Evolutionary conservation across 2,329 filamentous ascomycete species (phyloP), one percentile per base, ranked within the genome.

Genomic region (Epichloe sylvatica): DNA sequence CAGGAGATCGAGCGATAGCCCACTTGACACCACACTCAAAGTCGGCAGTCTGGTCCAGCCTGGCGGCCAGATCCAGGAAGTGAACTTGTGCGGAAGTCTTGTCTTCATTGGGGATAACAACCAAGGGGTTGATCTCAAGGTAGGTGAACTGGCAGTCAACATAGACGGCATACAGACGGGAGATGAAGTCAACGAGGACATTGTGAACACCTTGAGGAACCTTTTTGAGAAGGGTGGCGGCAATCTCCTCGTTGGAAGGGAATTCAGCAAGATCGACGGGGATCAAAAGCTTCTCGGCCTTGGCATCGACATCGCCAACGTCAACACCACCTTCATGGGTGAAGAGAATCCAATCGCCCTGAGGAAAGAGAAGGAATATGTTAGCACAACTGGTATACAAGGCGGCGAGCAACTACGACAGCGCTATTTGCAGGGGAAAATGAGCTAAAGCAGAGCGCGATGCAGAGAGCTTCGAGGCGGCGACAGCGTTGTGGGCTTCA

Each of bases 121-220:
- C 92, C 57, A 98, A 77, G 60, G 92, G 92, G 82, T 98, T 98
- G 78, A 98, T 98, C 74, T 98, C 92, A 61, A 98, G 88, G 77
- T 98, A 98, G 65, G 92, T 97, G 81, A 98, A 98, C 73, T 98
- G 92, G 81, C 87, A 94, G 78, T 98, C 92, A 57, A 97, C 92
- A 66, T 97, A 98, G 74, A 98, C 92, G 62, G 91, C 92, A 68
- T 98, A 98, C 59, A 98, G 79, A 62, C 92, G 84, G 64, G 88
- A 88, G 75, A 98, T 98, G 80, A 98, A 98, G 79, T 98, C 92
- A 55, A 98, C 86, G 53, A 98, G 81, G 64, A 98, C 92, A 65
- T 95, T 96, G 81, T 98, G 92, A 47, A 98, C 78, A 67, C 91
- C 91, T 74, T 87, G 75, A 62, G 92, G 92, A 44, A 98, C 89